Evolutionary conservation across 139 green algal species (phyloP), one percentile per base, ranked within the genome.

Genomic region (Tetraselmis striata): DNA sequence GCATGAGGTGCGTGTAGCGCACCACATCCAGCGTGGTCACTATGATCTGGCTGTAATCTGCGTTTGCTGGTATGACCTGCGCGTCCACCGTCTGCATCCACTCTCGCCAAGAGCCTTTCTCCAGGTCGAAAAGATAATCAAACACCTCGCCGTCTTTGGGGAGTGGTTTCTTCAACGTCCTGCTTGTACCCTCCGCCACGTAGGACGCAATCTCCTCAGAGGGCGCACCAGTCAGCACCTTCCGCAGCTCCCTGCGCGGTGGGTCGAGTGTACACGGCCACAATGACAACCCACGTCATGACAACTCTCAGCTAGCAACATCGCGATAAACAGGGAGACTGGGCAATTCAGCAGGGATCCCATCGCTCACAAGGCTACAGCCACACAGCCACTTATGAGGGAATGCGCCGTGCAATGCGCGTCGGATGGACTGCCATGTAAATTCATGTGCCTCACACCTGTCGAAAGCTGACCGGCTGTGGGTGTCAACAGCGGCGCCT

Each of bases 21-120:
- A 87, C 88, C 0, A 86, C 93, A 81, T 95, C 92, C 2, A 88
- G 76, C 1, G 91, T 93, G 24, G 90, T 90, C 11, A 95, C 85
- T 83, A 95, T 93, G 83, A 94, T 93, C 84, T 95, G 85, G 83
- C 93, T 95, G 89, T 91, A 97, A 0, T 86, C 59, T 0, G 87
- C 80, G 30, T 81, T 85, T 25, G 59, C 26, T 1, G 88, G 87
- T 24, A 95, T 93, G 2, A 82, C 29, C 24, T 89, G 78, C 30
- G 82, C 45, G 0, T 82, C 76, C 30, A 93, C 84, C 1, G 86
- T 89, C 32, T 86, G 82, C 18, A 80, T 85, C 92, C 92, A 95
- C 1, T 77, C 77, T 76, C 86, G 77, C 90, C 92, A 95, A 26
- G 86, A 86, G 29, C 80, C 83, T 0, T 84, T 67, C 45, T 67